phyloP scores from a whole-genome alignment of 129 eudicot species.

The Helichrysum umbraculigerum region DNA sequence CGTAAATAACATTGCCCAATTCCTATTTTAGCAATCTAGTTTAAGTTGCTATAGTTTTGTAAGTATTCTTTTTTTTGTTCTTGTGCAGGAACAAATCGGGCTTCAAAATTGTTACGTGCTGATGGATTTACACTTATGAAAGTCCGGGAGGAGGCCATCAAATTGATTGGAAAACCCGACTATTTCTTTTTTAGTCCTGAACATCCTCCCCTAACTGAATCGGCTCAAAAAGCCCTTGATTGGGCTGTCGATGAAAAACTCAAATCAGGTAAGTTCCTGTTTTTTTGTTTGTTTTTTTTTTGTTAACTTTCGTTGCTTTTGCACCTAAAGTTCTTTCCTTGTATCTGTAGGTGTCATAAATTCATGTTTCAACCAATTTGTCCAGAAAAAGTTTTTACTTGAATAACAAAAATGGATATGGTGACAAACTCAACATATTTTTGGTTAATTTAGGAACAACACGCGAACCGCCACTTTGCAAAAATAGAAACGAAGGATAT shows the following conservation, averaged over 20 bases:
- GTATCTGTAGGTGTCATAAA: neutral
- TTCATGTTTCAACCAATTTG: neutral
- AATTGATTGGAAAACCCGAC: slow-evolving; percentile 54
- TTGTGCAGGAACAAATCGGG: slow-evolving; percentile 62
- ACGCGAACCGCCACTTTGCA: neutral
- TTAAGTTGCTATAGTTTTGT: neutral
- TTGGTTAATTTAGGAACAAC: neutral
- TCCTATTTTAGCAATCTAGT: neutral
- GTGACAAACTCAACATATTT: neutral
- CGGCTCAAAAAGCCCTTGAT: slow-evolving; percentile 71
- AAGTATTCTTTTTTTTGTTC: neutral
- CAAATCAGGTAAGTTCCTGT: slow-evolving; percentile 49
- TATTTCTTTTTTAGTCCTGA: slow-evolving; percentile 49
- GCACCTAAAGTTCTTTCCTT: neutral
- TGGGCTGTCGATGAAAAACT: slow-evolving; percentile 72
- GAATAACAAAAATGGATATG: neutral
- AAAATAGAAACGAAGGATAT: neutral
- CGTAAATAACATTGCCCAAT: neutral
- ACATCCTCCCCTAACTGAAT: slow-evolving; percentile 68
- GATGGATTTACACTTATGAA: slow-evolving; percentile 62
- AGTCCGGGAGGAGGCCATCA: slow-evolving; percentile 68
- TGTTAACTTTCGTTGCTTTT: neutral
- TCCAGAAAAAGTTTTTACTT: neutral
- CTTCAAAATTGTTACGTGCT: slow-evolving; percentile 60
- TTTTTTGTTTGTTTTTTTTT: too few species aligned